Percentiles rank a stretch among this genome's conserved stretches.
Evolutionary conservation across 2,329 filamentous ascomycete genomes (phyloP).

Genomic region (Diaporthe batatas): DNA sequence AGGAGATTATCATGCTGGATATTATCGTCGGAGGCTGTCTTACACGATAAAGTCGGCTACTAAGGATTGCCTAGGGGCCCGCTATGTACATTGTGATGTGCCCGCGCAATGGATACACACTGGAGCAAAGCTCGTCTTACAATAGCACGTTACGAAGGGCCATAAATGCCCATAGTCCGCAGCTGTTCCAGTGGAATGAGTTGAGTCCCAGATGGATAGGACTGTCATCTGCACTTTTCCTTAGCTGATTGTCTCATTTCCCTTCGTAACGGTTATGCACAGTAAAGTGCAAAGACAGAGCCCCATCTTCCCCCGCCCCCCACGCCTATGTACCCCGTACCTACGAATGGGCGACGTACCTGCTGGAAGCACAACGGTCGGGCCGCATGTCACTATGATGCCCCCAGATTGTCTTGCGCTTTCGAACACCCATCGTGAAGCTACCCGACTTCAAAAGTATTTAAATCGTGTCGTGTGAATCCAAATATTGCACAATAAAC

Average conservation of each 20-base stretch:
- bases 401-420: neutral
- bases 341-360: neutral
- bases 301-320: neutral
- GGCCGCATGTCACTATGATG: neutral
- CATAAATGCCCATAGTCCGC: neutral
- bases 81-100: no score
- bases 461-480: neutral
- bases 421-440: neutral
- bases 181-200: neutral
- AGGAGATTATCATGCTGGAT: no score
- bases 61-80: no score
- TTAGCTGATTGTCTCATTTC: neutral
- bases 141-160: neutral
- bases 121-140: no score
- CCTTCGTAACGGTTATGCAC: neutral
- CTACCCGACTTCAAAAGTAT: neutral
- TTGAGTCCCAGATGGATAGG: neutral
- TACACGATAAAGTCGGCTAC: no score
- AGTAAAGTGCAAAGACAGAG: neutral
- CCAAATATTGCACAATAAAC: neutral
- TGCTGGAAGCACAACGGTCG: neutral
- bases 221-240: neutral
- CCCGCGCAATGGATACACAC: no score
- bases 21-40: no score
- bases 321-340: no score